Base-by-base conservation (phyloP, 2,329 filamentous ascomycete genomes). In the Trichophyton benhamiae region DNA sequence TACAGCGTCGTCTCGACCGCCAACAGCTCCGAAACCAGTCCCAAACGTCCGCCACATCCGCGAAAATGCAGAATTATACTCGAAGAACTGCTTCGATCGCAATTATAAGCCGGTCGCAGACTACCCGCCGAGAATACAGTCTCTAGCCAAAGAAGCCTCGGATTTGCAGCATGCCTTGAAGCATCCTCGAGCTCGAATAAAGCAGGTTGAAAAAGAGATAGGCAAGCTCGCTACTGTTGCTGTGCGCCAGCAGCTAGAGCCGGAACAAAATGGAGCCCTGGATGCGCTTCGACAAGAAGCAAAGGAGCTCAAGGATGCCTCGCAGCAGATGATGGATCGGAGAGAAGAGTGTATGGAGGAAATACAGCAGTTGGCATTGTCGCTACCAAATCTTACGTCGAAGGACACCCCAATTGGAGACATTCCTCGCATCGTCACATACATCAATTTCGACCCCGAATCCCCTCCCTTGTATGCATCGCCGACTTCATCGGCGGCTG, bases 31-130 rank as follows among this genome's bases (percentile, higher is more conserved):
- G 9, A 92, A 89, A 72, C 84, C 89, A 27, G 82, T 82, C 55
- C 82, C 95, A 66, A 88, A 96, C 76, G 82, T 95, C 71, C 92
- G 89, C 73, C 87, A 94, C 76, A 96, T 99, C 72, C 91, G 91
- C 62, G 83, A 90, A 70, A 88, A 95, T 74, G 84, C 88, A 15
- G 83, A 86, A 13, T 80, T 95, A 15, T 88, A 96, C 78, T 82
- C 87, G 67, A 80, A 87, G 66, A 97, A 95, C 70, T 95, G 89
- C 75, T 72, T 87, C 63, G 86, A 91, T 66, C 85, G 94, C 67
- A 96, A 96, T 73, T 96, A 96, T 76, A 79, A 72, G 13, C 72
- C 75, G 0, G 79, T 82, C 60, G 74, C 78, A 11, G 74, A 77
- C 13, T 77, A 81, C 58, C 79, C 83, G 2, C 79, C 76, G 69